Conservation (phyloP, 1,139 yeast species). For the Yamadazyma sp. region DNA sequence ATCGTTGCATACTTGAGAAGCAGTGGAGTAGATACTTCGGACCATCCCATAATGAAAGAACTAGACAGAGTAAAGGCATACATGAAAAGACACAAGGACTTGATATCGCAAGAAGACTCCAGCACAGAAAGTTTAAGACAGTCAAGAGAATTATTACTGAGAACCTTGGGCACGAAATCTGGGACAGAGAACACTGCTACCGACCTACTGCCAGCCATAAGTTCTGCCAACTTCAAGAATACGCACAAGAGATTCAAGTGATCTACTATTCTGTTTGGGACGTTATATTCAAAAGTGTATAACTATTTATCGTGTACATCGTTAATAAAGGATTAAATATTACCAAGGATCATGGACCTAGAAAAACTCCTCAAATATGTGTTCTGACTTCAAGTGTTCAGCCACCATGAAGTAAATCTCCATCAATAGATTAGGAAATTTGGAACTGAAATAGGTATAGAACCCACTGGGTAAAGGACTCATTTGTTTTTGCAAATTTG, state of each 20-base stretch:
- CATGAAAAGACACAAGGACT: constrained; percentile 59
- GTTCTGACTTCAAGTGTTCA: constrained; percentile 59
- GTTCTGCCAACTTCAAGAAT: constrained; percentile 56
- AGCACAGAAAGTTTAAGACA: constrained; percentile 18
- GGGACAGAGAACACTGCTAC: constrained; percentile 29
- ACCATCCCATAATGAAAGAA: constrained; percentile 69
- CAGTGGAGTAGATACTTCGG: constrained; percentile 55
- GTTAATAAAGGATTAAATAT: constrained; percentile 9
- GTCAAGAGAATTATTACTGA: constrained; percentile 43
- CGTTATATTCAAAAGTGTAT: constrained; percentile 4
- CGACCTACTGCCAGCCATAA: constrained; percentile 52
- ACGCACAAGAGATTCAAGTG: constrained; percentile 54
- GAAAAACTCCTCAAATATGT: constrained; percentile 56
- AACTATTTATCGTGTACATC: constrained; percentile 12
- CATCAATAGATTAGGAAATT: constrained; percentile 80
- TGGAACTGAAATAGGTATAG: constrained; percentile 66
- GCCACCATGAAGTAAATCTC: constrained; percentile 68
- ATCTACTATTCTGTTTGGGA: not conserved
- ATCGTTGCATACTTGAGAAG: constrained; percentile 60
- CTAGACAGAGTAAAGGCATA: constrained; percentile 66
- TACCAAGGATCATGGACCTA: too few relatives aligned
- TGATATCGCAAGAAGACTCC: constrained; percentile 25
- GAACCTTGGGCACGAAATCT: constrained; percentile 41
- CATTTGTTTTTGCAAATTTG: constrained; percentile 56
- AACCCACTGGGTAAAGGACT: constrained; percentile 85